These are phyloP conservation scores for Maudiozyma barnettii DNA, from an alignment of 805 yeast species.

Conservation along the genomic window DNA sequence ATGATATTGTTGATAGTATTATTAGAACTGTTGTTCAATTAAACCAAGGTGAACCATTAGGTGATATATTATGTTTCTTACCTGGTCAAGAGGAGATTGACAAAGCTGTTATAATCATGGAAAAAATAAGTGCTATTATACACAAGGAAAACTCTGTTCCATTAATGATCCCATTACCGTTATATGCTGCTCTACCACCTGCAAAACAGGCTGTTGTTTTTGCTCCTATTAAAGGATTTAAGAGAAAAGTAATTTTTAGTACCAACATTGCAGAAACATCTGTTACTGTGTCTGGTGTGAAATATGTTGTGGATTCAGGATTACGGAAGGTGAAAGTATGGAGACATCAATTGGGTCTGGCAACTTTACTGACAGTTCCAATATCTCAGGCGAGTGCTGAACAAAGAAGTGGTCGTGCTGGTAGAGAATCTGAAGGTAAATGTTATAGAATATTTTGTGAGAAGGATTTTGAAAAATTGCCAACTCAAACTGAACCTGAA, in stretches of 20 bases:
- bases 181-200: conserved; percentile 91
- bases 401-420: conserved; percentile 98
- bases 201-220: conserved; percentile 76
- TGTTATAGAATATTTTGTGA: conserved; percentile 80
- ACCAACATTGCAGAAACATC: conserved; percentile 98
- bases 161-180: conserved; percentile 62
- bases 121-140: conserved; percentile 50
- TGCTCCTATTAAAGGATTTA: conserved; percentile 47
- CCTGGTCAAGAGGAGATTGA: conserved; percentile 99
- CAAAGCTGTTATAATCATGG: conserved; percentile 57
- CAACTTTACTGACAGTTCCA: conserved; percentile 87
- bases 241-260: conserved; percentile 79
- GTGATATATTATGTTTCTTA: conserved; percentile 85
- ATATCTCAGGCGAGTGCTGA: conserved; percentile 90
- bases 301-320: conserved; percentile 89
- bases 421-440: conserved; percentile 91
- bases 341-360: conserved; percentile 85
- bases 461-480: conserved; percentile 49
- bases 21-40: conserved; percentile 68
- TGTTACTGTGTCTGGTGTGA: conserved; percentile 87
- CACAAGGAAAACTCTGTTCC: conserved; percentile 61
- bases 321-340: conserved; percentile 88
- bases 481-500: conserved; percentile 85
- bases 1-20: conserved; percentile 76
- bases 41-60: conserved; percentile 64